These are phyloP conservation scores for Leptomonas seymouri DNA, from an alignment of 208 protist genomes.

Conservation along the genomic window DNA sequence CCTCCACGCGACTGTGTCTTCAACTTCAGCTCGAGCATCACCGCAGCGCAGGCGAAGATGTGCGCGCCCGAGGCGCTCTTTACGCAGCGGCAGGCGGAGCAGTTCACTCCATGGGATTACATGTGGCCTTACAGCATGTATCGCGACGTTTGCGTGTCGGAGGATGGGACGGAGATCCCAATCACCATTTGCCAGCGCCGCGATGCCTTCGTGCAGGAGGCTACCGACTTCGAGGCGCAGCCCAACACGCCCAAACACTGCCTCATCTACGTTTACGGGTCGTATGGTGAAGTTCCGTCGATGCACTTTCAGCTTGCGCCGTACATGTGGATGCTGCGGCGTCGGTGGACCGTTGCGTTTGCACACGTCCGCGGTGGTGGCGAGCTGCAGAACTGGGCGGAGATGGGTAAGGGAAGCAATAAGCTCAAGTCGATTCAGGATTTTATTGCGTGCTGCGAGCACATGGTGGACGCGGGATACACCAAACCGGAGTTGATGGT, in stretches of 20 bases:
- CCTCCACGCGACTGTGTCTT: constrained; percentile 86
- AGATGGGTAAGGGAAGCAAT: constrained; percentile 74
- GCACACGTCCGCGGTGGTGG: constrained; percentile 94
- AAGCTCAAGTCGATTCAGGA: constrained; percentile 93
- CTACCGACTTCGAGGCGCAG: constrained; percentile 87
- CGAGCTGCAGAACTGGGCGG: constrained; percentile 87
- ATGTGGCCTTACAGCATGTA: constrained; percentile 95
- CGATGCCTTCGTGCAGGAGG: constrained; percentile 90
- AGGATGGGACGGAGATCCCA: constrained; percentile 87
- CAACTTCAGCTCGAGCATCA: constrained; percentile 84
- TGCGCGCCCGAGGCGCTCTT: constrained; percentile 83
- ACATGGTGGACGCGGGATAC: constrained; percentile 90
- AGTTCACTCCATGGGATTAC: constrained; percentile 93
- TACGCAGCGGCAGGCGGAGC: constrained; percentile 91
- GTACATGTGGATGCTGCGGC: constrained; percentile 93
- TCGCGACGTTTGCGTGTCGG: constrained; percentile 81
- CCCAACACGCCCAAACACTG: constrained; percentile 89
- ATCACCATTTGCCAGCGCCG: constrained; percentile 90
- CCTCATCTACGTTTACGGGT: constrained; percentile 92
- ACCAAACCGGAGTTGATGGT: constrained; percentile 89
- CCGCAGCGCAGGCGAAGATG: constrained; percentile 54
- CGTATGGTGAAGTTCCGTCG: constrained; percentile 89
- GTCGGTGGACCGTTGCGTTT: constrained; percentile 90
- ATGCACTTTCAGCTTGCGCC: constrained; percentile 94
- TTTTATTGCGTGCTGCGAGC: constrained; percentile 92